These are phyloP conservation scores for Asclepias syriaca DNA, from an alignment of 257 asterid species.

Conservation along the genomic window DNA sequence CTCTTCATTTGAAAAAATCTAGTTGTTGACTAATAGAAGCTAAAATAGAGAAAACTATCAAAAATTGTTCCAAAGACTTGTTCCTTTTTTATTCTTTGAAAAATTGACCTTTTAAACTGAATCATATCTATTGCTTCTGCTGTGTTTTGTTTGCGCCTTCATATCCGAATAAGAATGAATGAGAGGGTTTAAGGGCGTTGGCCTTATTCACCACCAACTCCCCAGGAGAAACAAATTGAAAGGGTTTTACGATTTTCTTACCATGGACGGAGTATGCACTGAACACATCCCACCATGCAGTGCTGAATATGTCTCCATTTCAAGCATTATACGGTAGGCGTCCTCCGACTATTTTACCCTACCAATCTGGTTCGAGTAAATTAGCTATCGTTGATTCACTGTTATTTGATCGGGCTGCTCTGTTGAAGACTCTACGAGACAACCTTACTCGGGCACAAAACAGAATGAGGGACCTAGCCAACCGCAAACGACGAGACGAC, in stretches of 20 bases:
- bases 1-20: conserved; percentile 15
- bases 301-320: no score
- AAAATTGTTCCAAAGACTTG: not conserved
- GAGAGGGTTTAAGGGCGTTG: not conserved
- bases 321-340: no score
- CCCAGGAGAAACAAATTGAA: not conserved
- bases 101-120: not conserved
- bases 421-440: no score
- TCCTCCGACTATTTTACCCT: no score
- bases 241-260: not conserved
- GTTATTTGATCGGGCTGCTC: no score
- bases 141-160: not conserved
- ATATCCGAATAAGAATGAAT: not conserved
- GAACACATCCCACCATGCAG: no score
- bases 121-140: not conserved
- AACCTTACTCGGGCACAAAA: no score
- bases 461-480: no score
- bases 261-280: no score
- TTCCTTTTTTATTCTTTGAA: not conserved
- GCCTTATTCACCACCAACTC: not conserved
- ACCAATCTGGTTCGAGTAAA: no score
- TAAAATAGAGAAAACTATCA: conserved; percentile 4
- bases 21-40: not conserved
- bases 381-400: no score
- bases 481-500: no score